Evolutionary conservation across 2,329 filamentous ascomycete species (phyloP), one percentile per base, ranked within the genome.

Genomic region (Saccharata proteae): DNA sequence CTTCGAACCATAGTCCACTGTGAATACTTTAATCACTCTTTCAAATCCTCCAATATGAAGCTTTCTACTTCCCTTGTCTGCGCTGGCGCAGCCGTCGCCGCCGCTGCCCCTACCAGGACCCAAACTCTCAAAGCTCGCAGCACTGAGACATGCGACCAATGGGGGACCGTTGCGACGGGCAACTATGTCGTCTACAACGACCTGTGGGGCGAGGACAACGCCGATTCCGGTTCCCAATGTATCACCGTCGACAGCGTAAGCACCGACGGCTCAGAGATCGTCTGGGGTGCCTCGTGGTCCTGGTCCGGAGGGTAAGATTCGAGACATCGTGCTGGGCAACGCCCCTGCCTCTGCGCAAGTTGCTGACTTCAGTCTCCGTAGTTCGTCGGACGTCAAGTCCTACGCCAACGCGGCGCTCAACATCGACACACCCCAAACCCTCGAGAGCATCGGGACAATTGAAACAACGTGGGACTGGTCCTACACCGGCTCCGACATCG

Each of bases 401-500:
- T 63, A 58, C 43, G 47, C 58, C 45, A 61, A 62, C 39, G 55
- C 50, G 27, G 56, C 55, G 2, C 50, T 56, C 29, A 50, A 46
- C n/a, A 46, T 51, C 15, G 40, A 41, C 20, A 42, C 49, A 11
- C 7, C n/a, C 19, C 19, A 21, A n/a, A 41, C 49, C 9, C 38
- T 62, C 16, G 49, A 47, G 9, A 37, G 41, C 16, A 48, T 68
- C 42, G 49, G 39, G 13, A 61, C 56, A 20, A 54, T 70, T 21
- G 45, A 55, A 14, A 57, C 63, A 4, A 54, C 48, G 15, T 68
- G 59, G 59, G 44, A 52, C 12, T 69, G 62, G 62, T 48, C 37
- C 19, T 73, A 74, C 52, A 59, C 58, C 17, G 65, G 62, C 37
- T 56, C 49, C 30, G 39, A 37, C 34, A 48, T 74, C 29, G 55